A percentile compares a stretch with the other conserved stretches of the same genome.
phyloP scores from a whole-genome alignment of 2,329 filamentous ascomycete genomes.

The Fusarium sp. region DNA sequence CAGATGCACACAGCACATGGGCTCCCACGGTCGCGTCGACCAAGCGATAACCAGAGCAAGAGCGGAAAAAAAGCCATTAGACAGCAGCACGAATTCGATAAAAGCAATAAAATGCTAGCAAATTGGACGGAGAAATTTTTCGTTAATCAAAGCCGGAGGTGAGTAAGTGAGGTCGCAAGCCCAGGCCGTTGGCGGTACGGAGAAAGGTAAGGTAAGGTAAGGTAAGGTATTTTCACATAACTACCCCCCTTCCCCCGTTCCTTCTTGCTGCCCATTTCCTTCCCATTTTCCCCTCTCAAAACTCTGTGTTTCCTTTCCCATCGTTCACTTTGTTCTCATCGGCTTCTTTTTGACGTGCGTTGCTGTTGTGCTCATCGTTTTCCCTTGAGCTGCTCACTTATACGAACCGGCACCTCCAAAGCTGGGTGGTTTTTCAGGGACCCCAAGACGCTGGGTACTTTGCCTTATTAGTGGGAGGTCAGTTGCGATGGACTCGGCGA shows the following conservation, averaged over 20 bases:
- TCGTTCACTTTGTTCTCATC: constrained; percentile 14
- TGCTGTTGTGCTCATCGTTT: constrained; percentile 38
- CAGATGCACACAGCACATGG: constrained; percentile 16
- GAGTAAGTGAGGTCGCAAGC: constrained; percentile 35
- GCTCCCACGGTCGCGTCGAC: constrained; percentile 7
- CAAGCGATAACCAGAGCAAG: background rate
- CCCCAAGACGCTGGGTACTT: constrained; percentile 25
- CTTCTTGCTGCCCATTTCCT: constrained; percentile 45
- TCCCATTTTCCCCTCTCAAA: constrained; percentile 42
- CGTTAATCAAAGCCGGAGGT: constrained; percentile 32
- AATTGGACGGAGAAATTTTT: constrained; percentile 29
- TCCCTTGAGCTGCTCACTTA: constrained; percentile 39
- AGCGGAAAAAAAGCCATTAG: background rate
- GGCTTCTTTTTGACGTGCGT: constrained; percentile 26
- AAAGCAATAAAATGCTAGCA: constrained; percentile 16
- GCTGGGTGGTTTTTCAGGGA: constrained; percentile 39
- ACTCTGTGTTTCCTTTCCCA: constrained; percentile 30
- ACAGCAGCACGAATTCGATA: background rate
- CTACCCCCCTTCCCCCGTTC: constrained; percentile 52
- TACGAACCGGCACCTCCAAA: constrained; percentile 38
- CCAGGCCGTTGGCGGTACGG: constrained; percentile 36
- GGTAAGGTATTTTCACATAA: constrained; percentile 51
- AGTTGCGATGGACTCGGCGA: constrained; percentile 4
- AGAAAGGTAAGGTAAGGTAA: constrained; percentile 40
- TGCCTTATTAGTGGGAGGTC: constrained; percentile 21